Conservation (phyloP, 208 protist genomes). For the Leishmania turanica region DNA sequence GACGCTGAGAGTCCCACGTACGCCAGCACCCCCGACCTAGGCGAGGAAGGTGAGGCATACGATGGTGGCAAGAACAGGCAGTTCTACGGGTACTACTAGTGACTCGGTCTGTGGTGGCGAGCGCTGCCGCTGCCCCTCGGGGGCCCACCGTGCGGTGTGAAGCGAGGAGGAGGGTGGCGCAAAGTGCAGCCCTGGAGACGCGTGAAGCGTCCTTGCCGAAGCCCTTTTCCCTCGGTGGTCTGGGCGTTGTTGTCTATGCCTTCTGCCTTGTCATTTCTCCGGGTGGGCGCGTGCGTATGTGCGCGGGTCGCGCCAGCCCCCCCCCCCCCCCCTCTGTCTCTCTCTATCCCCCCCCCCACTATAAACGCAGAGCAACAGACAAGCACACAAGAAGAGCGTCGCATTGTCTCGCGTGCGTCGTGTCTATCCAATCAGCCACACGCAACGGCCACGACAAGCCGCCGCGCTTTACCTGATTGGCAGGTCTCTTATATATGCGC, state of each 20-base stretch:
- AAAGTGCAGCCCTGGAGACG: background rate
- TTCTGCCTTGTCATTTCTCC: no score
- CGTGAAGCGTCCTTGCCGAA: background rate
- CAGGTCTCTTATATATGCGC: background rate
- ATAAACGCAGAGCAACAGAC: background rate
- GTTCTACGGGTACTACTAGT: slow-evolving; percentile 53
- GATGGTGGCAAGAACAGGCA: slow-evolving; percentile 56
- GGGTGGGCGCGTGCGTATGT: background rate
- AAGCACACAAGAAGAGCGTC: background rate
- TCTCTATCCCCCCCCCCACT: no score
- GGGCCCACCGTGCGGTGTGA: background rate
- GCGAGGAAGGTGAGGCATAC: slow-evolving; percentile 35
- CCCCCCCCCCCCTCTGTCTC: background rate
- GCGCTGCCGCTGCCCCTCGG: background rate
- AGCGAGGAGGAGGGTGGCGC: background rate
- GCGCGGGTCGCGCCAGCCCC: no score
- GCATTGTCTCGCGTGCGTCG: background rate
- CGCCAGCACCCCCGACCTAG: slow-evolving; percentile 32
- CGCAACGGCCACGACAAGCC: background rate
- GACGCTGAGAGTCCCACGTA: slow-evolving; percentile 33
- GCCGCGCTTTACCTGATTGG: background rate
- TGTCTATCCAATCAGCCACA: background rate
- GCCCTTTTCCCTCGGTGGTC: background rate
- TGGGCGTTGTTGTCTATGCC: background rate
- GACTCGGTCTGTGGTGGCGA: background rate